Base-by-base conservation (phyloP, 768 basidiomycete species). In the Polyporus arcularius region DNA sequence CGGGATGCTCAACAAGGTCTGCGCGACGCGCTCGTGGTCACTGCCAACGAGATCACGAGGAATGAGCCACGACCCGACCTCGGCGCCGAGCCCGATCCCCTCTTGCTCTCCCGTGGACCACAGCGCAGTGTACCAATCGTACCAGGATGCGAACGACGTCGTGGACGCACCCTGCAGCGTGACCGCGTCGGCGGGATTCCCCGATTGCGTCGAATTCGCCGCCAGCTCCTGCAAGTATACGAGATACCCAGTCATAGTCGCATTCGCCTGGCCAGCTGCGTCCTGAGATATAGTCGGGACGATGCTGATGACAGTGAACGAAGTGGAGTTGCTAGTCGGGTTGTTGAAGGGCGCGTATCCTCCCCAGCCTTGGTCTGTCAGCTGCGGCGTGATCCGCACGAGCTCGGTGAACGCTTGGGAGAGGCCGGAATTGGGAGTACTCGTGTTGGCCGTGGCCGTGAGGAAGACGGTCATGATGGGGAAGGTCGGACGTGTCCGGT, bases 401-500 rank as follows among this genome's bases (percentile, higher is more conserved):
- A 77, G 70, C 53, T 75, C 75, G 0, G 76, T 73, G 8, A 59
- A 60, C 0, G 53, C 58, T 16, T 54, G 3, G 38, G 15, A 14
- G 16, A 50, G 10, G 1, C 57, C 16, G 1, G 59, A 18, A 35
- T 58, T 59, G 12, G 57, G 31, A 12, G 35, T 16, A 2, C 63
- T 39, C 18, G 47, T 43, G 35, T 55, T 57, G 18, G 51, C 45
- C 9, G 46, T 35, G 7, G 58, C 30, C 26, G 16, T 4, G 52
- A 78, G 70, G 38, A 60, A 43, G 18, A 67, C 70, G 11, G 64
- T 49, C n/a, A 70, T 69, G 57, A 79, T 43, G 6, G 81, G 79
- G 11, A 73, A 61, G 10, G 59, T 26, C 2, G 78, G 75, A 51
- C 82, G 74, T 0, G 79, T 81, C 50, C 68, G 67, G 62, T 83